phyloP scores from a whole-genome alignment of 805 yeast genomes.

The Torulaspora gathmanii region DNA sequence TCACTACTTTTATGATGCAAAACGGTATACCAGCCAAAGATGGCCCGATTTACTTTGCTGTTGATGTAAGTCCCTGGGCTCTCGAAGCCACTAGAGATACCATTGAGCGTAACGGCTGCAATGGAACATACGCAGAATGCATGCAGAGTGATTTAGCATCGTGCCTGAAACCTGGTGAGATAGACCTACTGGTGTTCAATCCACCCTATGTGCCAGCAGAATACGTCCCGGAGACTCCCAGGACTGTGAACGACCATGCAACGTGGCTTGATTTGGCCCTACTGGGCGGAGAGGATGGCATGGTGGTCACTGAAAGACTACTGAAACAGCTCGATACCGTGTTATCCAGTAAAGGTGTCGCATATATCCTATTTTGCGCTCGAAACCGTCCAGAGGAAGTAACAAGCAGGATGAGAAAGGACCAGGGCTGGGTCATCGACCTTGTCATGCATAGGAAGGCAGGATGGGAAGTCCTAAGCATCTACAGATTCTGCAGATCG shows the following conservation, averaged over 20 bases:
- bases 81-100: conserved; percentile 51
- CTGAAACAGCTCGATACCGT: conserved; percentile 50
- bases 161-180: conserved; percentile 41
- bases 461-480: conserved; percentile 90
- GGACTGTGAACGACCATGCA: conserved; percentile 40
- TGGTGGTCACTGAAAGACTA: conserved; percentile 72
- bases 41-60: conserved; percentile 52
- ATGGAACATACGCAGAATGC: conserved; percentile 38
- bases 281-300: conserved; percentile 85
- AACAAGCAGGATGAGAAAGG: conserved; percentile 41
- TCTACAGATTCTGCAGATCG: conserved; percentile 51
- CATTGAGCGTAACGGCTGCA: conserved; percentile 34
- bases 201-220: conserved; percentile 97
- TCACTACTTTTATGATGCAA: conserved; percentile 66
- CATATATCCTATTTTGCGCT: conserved; percentile 88
- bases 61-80: conserved; percentile 81
- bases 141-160: conserved; percentile 57
- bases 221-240: conserved; percentile 58
- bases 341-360: conserved; percentile 61
- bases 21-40: conserved; percentile 40
- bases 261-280: conserved; percentile 87
- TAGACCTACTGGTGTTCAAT: conserved; percentile 80
- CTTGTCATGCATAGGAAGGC: conserved; percentile 69
- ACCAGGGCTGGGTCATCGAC: conserved; percentile 50
- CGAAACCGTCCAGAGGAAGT: conserved; percentile 74